phyloP scores from a whole-genome alignment of 2,329 filamentous ascomycete genomes.

The Clonostachys rhizophaga region DNA sequence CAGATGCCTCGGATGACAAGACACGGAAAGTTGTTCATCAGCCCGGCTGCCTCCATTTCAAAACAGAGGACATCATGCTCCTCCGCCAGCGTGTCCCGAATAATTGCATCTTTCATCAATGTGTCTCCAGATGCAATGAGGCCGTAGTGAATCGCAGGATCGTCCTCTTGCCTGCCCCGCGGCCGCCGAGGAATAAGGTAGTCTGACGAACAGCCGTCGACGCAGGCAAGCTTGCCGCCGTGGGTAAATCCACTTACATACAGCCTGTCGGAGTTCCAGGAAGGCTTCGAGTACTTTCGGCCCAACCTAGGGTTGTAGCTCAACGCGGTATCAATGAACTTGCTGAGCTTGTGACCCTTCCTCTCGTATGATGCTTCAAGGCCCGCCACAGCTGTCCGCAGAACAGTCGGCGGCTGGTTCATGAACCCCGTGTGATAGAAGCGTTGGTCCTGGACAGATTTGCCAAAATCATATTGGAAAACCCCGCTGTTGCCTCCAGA shows the following conservation, averaged over 20 bases:
- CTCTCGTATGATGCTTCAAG: neutral
- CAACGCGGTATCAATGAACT: neutral
- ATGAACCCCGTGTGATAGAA: conserved; percentile 1
- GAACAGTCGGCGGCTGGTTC: conserved; percentile 1
- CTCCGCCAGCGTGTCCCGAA: conserved; percentile 13
- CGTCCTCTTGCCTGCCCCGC: neutral
- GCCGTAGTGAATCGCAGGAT: conserved; percentile 9
- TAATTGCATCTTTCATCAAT: conserved; percentile 10
- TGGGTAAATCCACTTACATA: neutral
- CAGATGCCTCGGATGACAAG: conserved; percentile 26
- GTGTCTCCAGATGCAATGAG: conserved; percentile 6
- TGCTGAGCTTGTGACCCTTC: neutral
- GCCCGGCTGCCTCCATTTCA: conserved; percentile 7
- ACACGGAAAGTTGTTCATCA: conserved; percentile 14
- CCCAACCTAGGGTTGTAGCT: neutral
- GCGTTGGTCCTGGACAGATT: conserved; percentile 3
- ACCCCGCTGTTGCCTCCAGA: neutral
- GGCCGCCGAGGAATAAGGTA: neutral
- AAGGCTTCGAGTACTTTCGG: neutral
- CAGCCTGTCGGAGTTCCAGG: neutral
- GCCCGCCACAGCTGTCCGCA: neutral
- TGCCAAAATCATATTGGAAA: conserved; percentile 6
- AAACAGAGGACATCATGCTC: conserved; percentile 9
- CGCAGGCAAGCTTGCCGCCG: neutral
- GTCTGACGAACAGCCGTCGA: neutral